These are phyloP conservation scores for Cairneyella variabilis DNA, from an alignment of 495 filamentous ascomycete genomes.

Conservation along the genomic window DNA sequence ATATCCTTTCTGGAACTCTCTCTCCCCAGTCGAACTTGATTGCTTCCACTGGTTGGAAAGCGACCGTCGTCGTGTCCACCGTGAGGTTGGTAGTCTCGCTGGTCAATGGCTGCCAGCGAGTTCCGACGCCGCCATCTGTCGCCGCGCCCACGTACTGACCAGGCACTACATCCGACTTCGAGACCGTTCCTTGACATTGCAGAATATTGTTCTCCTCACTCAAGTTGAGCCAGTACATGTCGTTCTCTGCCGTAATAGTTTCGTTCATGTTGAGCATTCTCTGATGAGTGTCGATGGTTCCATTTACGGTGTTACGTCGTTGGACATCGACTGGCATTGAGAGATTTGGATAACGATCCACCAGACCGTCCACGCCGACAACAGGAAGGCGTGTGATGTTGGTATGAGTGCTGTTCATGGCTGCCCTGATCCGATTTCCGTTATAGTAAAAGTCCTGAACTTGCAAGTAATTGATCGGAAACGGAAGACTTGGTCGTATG, in stretches of 20 bases:
- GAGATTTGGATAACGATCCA: constrained; percentile 31
- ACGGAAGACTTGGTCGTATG: constrained; percentile 47
- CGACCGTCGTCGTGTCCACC: constrained; percentile 32
- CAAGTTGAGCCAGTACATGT: constrained; percentile 33
- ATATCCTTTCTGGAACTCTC: constrained; percentile 51
- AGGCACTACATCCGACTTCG: constrained; percentile 42
- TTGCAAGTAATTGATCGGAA: constrained; percentile 47
- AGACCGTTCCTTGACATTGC: constrained; percentile 57
- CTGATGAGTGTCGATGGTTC: constrained; percentile 30
- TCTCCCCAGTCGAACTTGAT: constrained; percentile 66
- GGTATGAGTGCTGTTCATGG: constrained; percentile 62
- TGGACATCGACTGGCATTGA: constrained; percentile 49
- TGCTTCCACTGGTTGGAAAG: constrained; percentile 38
- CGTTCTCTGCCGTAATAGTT: constrained; percentile 54
- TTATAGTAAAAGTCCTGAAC: constrained; percentile 66
- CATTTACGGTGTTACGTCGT: constrained; percentile 17
- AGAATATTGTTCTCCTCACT: constrained; percentile 56
- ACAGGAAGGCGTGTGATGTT: constrained; percentile 46
- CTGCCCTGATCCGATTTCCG: constrained; percentile 56
- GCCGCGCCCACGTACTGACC: constrained; percentile 69
- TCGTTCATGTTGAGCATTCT: constrained; percentile 45
- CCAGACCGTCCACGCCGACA: constrained; percentile 33
- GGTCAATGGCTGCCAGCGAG: constrained; percentile 63
- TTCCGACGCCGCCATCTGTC: constrained; percentile 63
- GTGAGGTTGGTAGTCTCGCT: constrained; percentile 43